phyloP scores from a whole-genome alignment of 257 asterid species.

The Lycium ferocissimum region DNA sequence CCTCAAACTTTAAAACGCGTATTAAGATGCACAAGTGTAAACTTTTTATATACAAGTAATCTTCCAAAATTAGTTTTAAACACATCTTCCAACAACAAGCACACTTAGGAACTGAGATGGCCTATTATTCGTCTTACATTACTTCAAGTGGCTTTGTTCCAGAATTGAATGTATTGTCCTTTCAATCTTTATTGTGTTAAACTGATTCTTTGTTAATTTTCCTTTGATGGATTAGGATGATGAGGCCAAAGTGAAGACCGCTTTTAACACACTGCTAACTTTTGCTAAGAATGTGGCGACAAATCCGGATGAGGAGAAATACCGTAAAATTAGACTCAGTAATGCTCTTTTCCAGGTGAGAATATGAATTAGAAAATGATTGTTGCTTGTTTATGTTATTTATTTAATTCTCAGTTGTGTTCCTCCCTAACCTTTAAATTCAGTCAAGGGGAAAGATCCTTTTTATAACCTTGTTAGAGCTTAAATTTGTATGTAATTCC shows the following conservation, averaged over 20 bases:
- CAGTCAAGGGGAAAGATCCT: not conserved
- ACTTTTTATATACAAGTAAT: too few relatives aligned
- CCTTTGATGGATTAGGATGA: conserved; percentile 63
- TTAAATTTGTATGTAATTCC: not conserved
- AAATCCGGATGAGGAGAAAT: conserved; percentile 88
- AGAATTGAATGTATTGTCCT: not conserved
- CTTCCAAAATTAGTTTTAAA: too few relatives aligned
- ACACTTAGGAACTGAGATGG: not conserved
- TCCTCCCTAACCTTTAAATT: not conserved
- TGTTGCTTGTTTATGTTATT: conserved; percentile 6
- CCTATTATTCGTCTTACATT: not conserved
- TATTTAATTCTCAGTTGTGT: not conserved
- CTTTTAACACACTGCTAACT: conserved; percentile 79
- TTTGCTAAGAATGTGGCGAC: conserved; percentile 81
- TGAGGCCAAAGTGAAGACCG: conserved; percentile 84
- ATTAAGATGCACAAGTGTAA: too few relatives aligned
- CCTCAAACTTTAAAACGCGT: too few relatives aligned
- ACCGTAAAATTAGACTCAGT: conserved; percentile 82
- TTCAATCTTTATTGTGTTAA: not conserved
- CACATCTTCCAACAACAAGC: not conserved
- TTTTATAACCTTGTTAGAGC: not conserved
- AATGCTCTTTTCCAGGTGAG: conserved; percentile 85
- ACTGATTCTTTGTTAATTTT: conserved; percentile 26
- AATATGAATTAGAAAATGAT: not conserved
- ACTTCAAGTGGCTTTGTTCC: not conserved